Conservation (phyloP, 2,329 filamentous ascomycete genomes). For the Penicillium vulpinum region DNA sequence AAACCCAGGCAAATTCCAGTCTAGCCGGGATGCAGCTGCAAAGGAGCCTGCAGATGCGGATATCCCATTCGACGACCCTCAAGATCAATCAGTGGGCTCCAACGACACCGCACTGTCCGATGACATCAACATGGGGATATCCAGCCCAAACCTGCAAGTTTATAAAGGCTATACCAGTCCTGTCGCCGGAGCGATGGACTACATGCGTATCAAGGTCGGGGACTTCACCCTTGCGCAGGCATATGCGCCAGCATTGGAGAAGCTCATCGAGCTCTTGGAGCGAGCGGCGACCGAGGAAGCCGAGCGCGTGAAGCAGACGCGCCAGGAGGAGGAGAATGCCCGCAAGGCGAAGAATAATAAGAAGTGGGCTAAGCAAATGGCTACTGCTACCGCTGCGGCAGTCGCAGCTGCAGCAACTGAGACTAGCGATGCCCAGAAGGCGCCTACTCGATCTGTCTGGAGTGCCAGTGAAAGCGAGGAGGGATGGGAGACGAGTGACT, state of each 20-base stretch:
- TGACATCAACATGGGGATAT: constrained; percentile 14
- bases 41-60: constrained; percentile 23
- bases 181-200: constrained; percentile 62
- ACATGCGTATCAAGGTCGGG: constrained; percentile 62
- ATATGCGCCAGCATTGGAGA: constrained; percentile 57
- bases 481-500: constrained; percentile 36
- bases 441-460: constrained; percentile 27
- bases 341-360: constrained; percentile 25
- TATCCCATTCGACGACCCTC: constrained; percentile 31
- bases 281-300: constrained; percentile 32
- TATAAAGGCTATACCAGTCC: constrained; percentile 45
- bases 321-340: constrained; percentile 24
- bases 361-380: constrained; percentile 23
- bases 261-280: constrained; percentile 50
- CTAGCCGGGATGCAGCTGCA: constrained; percentile 7
- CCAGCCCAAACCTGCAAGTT: too few species aligned
- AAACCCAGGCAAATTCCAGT: constrained; percentile 12
- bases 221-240: constrained; percentile 60
- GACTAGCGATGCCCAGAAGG: constrained; percentile 6
- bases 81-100: constrained; percentile 12
- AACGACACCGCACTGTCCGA: constrained; percentile 11
- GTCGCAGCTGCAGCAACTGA: constrained; percentile 7
- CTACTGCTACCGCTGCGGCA: constrained; percentile 7
- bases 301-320: constrained; percentile 20
- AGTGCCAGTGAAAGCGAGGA: constrained; percentile 40